phyloP scores from a whole-genome alignment of 1,284 basidiomycete species.

The Trametes sp. region DNA sequence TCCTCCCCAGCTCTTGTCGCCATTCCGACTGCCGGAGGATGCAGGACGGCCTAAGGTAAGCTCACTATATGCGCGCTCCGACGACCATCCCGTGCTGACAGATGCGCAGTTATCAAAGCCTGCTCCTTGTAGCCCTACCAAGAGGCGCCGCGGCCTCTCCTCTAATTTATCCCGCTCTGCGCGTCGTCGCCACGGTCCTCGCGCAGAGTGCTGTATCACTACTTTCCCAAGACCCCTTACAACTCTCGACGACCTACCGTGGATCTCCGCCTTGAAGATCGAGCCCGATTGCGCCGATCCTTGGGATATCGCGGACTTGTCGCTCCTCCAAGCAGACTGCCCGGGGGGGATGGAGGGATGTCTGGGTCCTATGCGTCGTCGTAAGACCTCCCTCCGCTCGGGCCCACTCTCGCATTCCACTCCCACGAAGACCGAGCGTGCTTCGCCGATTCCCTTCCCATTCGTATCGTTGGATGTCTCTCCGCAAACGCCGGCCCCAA shows the following conservation, averaged over 20 bases:
- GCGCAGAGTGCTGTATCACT: constrained; percentile 38
- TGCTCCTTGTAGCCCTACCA: constrained; percentile 40
- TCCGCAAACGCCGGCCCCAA: constrained; percentile 40
- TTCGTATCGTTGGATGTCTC: constrained; percentile 24
- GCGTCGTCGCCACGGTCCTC: constrained; percentile 38
- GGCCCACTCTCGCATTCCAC: constrained; percentile 27
- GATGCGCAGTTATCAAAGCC: constrained; percentile 40
- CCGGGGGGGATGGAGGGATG: constrained; percentile 14
- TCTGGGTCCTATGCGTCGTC: constrained; percentile 39
- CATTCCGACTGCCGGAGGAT: constrained; percentile 38
- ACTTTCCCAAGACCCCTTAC: constrained; percentile 29
- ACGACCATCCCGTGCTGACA: constrained; percentile 17
- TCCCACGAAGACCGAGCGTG: constrained; percentile 11
- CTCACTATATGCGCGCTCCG: constrained; percentile 27
- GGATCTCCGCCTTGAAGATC: constrained; percentile 42
- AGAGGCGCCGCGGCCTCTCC: constrained; percentile 38
- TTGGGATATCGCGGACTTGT: constrained; percentile 43
- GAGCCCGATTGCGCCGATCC: constrained; percentile 33
- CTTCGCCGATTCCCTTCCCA: constrained; percentile 19
- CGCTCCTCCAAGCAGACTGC: constrained; percentile 35
- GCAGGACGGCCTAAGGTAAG: constrained; percentile 29
- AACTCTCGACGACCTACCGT: constrained; percentile 42
- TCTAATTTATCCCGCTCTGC: constrained; percentile 36
- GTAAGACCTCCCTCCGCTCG: constrained; percentile 39
- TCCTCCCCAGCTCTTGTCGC: constrained; percentile 39